Base-by-base conservation (phyloP, 2,329 filamentous ascomycete genomes). In the Calonectria ilicicola region DNA sequence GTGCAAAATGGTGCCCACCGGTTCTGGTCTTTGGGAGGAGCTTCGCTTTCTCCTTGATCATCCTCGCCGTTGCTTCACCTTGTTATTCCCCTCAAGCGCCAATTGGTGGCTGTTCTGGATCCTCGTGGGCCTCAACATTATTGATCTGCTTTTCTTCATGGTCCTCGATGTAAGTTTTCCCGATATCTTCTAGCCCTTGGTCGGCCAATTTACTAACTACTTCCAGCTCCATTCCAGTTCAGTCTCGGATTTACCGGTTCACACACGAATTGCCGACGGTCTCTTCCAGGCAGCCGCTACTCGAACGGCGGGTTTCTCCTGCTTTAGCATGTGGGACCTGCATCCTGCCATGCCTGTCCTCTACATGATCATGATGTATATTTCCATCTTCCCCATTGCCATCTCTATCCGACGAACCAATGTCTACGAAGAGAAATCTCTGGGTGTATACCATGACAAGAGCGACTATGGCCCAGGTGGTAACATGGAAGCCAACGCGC, bases 321-420 rank as follows among this genome's bases (percentile, higher is more conserved):
- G 94, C 35, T 91, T 98, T 77, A 95, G 93, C 81, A 86, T 98
- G 46, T 87, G 93, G 2, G 85, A 90, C 0, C 87, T 99, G 2
- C 96, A 98, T 77, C 96, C 97, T 1, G 97, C 94, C 3, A 95
- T 98, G 70, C 96, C 98, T 80, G 95, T 97, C 17, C 95, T 95
- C 27, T 98, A 98, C 85, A 87, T 98, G 84, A 93, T 98, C 83
- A 98, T 98, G 97, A 98, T 98, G 97, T 98, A 98, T 84, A 98
- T 98, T 74, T 98, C 96, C 70, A 94, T 98, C 72, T 98, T 98
- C 78, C 96, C 96, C 6, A 98, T 98, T 78, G 96, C 97, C 81
- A 98, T 98, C 79, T 97, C 94, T 8, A 94, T 98, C 79, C 95
- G 96, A 66, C 90, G 94, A 75, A 98, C 96, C 71, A 98, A 98